Evolutionary conservation across 805 yeast species (phyloP).

Genomic region (Myxozyma neotropica): DNA sequence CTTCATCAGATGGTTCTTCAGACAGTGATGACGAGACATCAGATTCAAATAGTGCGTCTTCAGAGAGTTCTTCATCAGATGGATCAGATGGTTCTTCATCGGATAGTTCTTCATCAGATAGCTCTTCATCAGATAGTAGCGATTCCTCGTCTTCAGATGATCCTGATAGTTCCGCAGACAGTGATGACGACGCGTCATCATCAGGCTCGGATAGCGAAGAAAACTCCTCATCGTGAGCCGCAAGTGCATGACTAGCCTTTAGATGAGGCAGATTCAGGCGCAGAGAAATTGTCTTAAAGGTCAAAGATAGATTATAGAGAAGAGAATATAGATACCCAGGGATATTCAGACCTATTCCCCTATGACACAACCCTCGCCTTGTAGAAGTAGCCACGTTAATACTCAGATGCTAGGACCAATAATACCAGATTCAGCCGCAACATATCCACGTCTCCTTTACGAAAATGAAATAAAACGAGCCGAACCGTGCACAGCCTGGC

Average conservation of each 20-base stretch:
- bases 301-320: not conserved
- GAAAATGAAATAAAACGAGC: too few relatives aligned
- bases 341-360: too few relatives aligned
- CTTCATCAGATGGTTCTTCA: not conserved
- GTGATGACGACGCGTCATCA: not conserved
- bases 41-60: not conserved
- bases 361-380: too few relatives aligned
- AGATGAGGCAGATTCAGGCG: slow-evolving; percentile 7
- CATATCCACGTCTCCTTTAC: too few relatives aligned
- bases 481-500: too few relatives aligned
- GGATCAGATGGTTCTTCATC: not conserved
- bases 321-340: too few relatives aligned
- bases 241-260: not conserved
- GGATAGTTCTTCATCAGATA: not conserved
- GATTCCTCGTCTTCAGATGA: not conserved
- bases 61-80: not conserved
- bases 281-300: not conserved
- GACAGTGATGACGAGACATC: not conserved
- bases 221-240: not conserved
- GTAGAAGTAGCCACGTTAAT: too few relatives aligned
- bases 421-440: too few relatives aligned
- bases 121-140: not conserved
- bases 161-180: not conserved
- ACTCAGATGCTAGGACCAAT: too few relatives aligned
- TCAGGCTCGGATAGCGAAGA: too few relatives aligned